Percentiles rank a stretch among this genome's conserved stretches.
Evolutionary conservation across 441 rosid genomes (phyloP).

Genomic region (Cnidoscolus chayamansa): DNA sequence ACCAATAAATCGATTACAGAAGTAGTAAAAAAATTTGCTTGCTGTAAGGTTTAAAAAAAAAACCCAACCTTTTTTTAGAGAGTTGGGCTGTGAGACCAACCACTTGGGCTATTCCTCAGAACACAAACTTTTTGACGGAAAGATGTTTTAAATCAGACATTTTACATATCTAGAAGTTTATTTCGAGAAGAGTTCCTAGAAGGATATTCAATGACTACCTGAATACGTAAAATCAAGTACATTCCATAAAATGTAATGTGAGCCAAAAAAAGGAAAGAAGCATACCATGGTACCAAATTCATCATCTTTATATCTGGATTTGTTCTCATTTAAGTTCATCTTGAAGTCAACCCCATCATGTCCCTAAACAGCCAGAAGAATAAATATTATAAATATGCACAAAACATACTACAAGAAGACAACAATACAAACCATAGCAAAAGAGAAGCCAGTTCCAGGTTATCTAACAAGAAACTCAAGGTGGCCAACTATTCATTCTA

Average conservation of each 20-base stretch:
- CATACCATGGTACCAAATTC: conserved; percentile 61
- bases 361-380: conserved; percentile 33
- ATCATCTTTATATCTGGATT: conserved; percentile 50
- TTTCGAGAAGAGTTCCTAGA: neutral
- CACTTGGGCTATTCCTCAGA: neutral
- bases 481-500: conserved; percentile 7
- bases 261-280: neutral
- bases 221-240: neutral
- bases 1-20: conserved; percentile 7
- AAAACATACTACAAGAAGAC: neutral
- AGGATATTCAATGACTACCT: neutral
- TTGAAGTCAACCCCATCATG: conserved; percentile 68
- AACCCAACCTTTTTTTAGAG: neutral
- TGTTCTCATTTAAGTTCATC: conserved; percentile 57
- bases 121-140: neutral
- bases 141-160: conserved; percentile 1
- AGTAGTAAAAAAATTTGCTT: neutral
- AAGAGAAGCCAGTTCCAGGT: conserved; percentile 5
- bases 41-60: neutral
- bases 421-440: neutral
- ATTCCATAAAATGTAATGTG: neutral
- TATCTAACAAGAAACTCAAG: neutral
- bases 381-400: neutral
- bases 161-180: neutral
- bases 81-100: neutral